Evolutionary conservation across 768 basidiomycete species (phyloP), one percentile per base, ranked within the genome.

Genomic region (Suillus weaverae): DNA sequence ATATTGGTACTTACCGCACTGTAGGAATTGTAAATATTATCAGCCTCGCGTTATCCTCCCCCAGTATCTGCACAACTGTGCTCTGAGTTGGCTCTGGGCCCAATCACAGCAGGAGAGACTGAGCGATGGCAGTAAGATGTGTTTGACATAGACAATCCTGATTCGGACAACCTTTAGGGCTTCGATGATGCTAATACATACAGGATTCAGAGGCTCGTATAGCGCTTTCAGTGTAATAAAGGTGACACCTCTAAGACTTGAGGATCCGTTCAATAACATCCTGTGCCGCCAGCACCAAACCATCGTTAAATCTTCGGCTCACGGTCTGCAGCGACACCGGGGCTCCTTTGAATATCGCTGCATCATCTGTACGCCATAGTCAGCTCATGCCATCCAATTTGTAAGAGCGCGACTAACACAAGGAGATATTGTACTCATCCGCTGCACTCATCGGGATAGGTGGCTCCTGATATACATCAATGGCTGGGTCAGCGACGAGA

Each of bases 211-310:
- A 59, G 3, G 18, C 57, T 30, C 30, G 10, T 30, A 18, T 5
- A 1, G 8, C 32, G 22, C 18, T 39, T 50, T 30, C 50, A 54
- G 26, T 32, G 74, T 74, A 62, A 51, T 4, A 18, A 35, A 33
- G 9, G 22, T 5, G 13, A 54, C 33, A 54, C 53, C 55, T 33
- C 62, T 59, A 73, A 33, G 68, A 62, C 54, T 66, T 75, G 26
- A 74, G 30, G 30, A 74, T 72, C 16, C 62, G 67, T 50, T 74
- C 73, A 16, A 74, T 68, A 30, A 64, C 60, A n/a, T 68, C 66
- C 54, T 74, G 50, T 35, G 68, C 74, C 11, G 73, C 71, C 60
- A 74, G 57, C 33, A 74, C 71, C 56, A 76, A 16, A 3, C 74
- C 74, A 5, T 74, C 74, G 3, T 68, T 64, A 44, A 76, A 74